Base-by-base conservation (phyloP, 768 basidiomycete species). In the Leccinum uliginosum region DNA sequence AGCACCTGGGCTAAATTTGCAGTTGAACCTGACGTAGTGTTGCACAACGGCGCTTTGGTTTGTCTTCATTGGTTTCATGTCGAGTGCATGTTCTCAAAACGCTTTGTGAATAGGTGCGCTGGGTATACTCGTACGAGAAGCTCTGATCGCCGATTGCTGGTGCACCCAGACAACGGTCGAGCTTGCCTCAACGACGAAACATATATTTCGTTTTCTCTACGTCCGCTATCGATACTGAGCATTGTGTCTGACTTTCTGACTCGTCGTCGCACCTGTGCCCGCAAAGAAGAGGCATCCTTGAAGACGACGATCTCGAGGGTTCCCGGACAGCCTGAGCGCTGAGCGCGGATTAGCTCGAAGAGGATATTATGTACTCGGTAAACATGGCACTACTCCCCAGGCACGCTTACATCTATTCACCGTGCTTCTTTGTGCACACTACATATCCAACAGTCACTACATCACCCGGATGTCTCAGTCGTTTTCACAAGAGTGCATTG, bases 31-130 rank as follows among this genome's bases (percentile, higher is more conserved):
- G 94, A 98, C 67, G 85, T 83, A 0, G 77, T 99, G 32, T 65
- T 98, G 48, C 96, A 99, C 69, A 99, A 99, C 62, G 97, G 97
- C 34, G 97, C 97, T n/a, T 73, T 98, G 71, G 96, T 95, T 63
- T 58, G 88, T 78, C n/a, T 5, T 29, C 57, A 15, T 27, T 35
- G 34, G 2, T 29, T 51, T 30, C 24, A 27, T 17, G n/a, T 48
- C 15, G 23, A 6, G 7, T 4, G 6, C 17, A 17, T 48, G 15
- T 32, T 30, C 34, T 57, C 40, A 63, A n/a, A 53, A 45, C 4
- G 19, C 34, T 35, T 6, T 17, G 7, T 21, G 32, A 29, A 23
- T 66, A 93, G 92, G 93, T 98, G 14, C 97, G 98, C 67, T 99
- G 97, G 97, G 92, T 99, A 3, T 99, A 97, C 71, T 93, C 94